Base-by-base conservation (phyloP, 306 rosid genomes). In the Gastrolobium bilobum region DNA sequence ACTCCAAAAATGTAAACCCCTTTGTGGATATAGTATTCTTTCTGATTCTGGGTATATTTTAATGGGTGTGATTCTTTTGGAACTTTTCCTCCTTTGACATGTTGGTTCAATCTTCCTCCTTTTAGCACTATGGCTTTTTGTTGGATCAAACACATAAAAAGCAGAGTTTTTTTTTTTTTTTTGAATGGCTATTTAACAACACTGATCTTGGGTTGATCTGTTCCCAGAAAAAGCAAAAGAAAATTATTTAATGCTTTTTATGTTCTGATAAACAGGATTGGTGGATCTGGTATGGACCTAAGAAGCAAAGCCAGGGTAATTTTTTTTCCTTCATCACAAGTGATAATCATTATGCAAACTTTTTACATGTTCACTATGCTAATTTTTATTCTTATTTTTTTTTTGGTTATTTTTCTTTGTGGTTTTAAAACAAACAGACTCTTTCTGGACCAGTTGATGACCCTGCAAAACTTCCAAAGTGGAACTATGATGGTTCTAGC, bases 401-500 rank as follows among this genome's bases (percentile, higher is more conserved):
- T 14, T 44, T 1, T 20, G 1, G 7, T 20, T 5, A 1, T 9
- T 44, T 61, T 6, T n/a, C 11, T 11, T 9, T 53, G 8, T 50
- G 53, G 2, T 59, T 57, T 64, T 61, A 2, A 10, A 26, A 51
- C n/a, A 53, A 39, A 5, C 77, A 88, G 94, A 90, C 94, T 34
- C 84, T 90, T 63, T 79, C 92, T 72, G 87, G 81, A 35, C 87
- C 89, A 82, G 89, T 83, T 3, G 79, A 5, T 83, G 87, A 90
- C 51, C 94, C 94, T 78, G 33, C 90, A 82, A 86, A 88, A 38
- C 90, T 90, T 68, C 94, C 94, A 40, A 86, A 86, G 67, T 88
- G 90, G 92, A 88, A 88, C 82, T 88, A 82, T 30, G 92, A 88
- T 73, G 94, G 94, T 0, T 90, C 94, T 34, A 90, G 94, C 85